Evolutionary conservation across 73 alveolate species (phyloP), one percentile per base, ranked within the genome.

Genomic region (Stentor roeselii): DNA sequence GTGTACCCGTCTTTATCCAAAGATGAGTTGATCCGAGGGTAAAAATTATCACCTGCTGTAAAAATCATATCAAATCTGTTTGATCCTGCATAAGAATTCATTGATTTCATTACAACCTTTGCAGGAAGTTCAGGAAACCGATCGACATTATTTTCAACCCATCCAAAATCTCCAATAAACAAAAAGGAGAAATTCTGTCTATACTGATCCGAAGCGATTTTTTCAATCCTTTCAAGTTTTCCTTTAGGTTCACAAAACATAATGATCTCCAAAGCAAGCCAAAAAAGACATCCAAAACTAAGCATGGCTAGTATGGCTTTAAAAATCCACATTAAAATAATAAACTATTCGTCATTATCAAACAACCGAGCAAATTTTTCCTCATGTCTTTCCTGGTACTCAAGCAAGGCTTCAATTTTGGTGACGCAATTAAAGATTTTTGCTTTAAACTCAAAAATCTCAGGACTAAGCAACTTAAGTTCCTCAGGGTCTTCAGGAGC

Each of bases 401-500:
- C 80, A 0, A 67, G 41, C 37, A 67, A 67, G 34, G 80, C 80
- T 21, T 67, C 80, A 11, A 32, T 67, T 67, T 67, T 67, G 11
- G 80, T 67, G 0, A 67, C 34, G 21, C 21, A 27, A 36, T 27
- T 1, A 1, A n/a, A 21, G 11, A 67, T n/a, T 32, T 34, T 67
- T 21, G 21, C 27, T 32, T 67, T 67, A 2, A 30, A 67, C 80
- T 67, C 80, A 67, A 21, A 67, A 27, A 67, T 27, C 42, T 67
- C 50, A 36, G 37, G 37, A 2, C 80, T 67, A 21, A 67, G n/a
- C 80, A 67, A 30, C 37, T 67, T 67, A 21, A 67, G 37, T 32
- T 67, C 80, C 2, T 67, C 80, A 67, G 80, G 80, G 34, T 67
- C 80, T 21, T 67, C 80, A 67, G 80, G 80, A 30, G 80, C 80